Evolutionary conservation across 768 basidiomycete genomes (phyloP).

Genomic region (Amanita jacksonii): DNA sequence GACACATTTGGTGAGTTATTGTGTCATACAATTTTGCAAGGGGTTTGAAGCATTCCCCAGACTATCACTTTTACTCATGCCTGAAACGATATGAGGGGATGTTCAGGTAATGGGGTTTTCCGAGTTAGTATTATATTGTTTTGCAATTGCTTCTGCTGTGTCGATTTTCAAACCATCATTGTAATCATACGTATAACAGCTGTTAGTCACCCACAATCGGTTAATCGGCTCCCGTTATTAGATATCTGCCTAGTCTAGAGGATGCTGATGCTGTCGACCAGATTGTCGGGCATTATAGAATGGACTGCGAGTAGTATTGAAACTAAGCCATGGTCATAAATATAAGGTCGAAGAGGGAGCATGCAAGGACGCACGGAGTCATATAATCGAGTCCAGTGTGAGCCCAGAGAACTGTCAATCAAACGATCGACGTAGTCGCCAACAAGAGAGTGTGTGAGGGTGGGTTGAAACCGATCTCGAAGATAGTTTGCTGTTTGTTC

Average conservation of each 20-base stretch:
- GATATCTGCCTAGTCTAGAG: too few relatives aligned
- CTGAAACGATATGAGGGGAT: slow-evolving; percentile 64
- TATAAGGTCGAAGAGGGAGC: neutral
- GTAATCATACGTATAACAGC: neutral
- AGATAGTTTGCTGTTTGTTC: slow-evolving; percentile 85
- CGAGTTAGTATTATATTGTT: neutral
- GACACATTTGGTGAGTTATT: slow-evolving; percentile 61
- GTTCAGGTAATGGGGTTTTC: slow-evolving; percentile 31
- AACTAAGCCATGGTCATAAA: slow-evolving; percentile 37
- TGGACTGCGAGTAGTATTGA: slow-evolving; percentile 92
- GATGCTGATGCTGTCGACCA: too few relatives aligned
- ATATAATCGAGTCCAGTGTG: slow-evolving; percentile 91
- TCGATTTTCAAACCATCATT: neutral
- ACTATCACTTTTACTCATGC: slow-evolving; percentile 86
- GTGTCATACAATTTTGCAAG: slow-evolving; percentile 3
- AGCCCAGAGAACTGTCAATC: slow-evolving; percentile 84
- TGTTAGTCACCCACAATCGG: too few relatives aligned
- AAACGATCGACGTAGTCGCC: slow-evolving; percentile 86
- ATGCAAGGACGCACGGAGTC: slow-evolving; percentile 60
- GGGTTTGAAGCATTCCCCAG: slow-evolving; percentile 23
- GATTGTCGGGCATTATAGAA: slow-evolving; percentile 36
- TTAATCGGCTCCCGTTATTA: too few relatives aligned
- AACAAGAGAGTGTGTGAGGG: slow-evolving; percentile 73
- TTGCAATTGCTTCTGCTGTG: neutral
- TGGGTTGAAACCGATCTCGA: slow-evolving; percentile 90